Evolutionary conservation across 2,329 filamentous ascomycete species (phyloP), one percentile per base, ranked within the genome.

Genomic region (Cadophora sp.): DNA sequence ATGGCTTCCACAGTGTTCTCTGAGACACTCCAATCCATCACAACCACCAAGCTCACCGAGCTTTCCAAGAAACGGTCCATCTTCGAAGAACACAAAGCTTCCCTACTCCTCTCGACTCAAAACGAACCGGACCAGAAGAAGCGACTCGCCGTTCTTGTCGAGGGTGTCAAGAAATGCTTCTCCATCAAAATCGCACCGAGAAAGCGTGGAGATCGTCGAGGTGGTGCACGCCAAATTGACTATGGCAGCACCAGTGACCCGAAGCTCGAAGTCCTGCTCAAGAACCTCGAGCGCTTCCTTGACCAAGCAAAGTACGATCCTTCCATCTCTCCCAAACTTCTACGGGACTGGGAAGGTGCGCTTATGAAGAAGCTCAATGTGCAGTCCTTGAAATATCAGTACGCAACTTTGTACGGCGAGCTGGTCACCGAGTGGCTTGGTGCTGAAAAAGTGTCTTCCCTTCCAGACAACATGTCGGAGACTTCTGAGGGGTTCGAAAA

Each of bases 371-470:
- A 83, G 40, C 71, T 89, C 5, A 75, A 80, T 16, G 79, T 83
- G n/a, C 80, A 87, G 71, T 81, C 81, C n/a, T 80, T 83, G 60
- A 86, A 84, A 67, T 84, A 87, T 71, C 81, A 85, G 22, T 86
- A 87, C 73, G 86, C 86, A 0, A 79, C 81, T 7, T 80, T 90
- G 37, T 89, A 89, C 74, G 83, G 84, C 22, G 76, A 82, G 48
- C 76, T 90, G 27, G 83, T 87, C 14, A 84, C 80, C 0, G 85
- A 88, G 71, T 87, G 85, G 82, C 77, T 88, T 61, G 77, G 79
- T 1, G 74, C 79, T 5, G 76, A 75, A 51, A 68, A 72, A 53
- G 55, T 59, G 50, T 58, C 61, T 22, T 48, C 61, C 19, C 12
- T 65, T 46, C 19, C 29, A 3, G 66, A 68, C 48, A 64, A 62